Conservation (phyloP, 768 basidiomycete species). For the Hysterangium stoloniferum region DNA sequence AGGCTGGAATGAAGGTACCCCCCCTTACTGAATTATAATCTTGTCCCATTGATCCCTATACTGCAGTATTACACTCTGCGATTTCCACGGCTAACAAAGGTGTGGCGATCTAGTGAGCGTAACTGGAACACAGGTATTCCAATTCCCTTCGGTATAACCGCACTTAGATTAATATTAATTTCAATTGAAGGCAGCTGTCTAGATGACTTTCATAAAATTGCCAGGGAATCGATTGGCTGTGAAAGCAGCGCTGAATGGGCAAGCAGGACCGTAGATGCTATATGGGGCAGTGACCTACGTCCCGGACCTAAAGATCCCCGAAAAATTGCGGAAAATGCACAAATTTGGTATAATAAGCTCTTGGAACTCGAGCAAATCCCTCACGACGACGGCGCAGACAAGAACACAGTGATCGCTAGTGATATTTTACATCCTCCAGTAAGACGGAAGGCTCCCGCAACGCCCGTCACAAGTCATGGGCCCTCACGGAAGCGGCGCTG, state of each 20-base stretch:
- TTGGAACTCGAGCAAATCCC: background rate
- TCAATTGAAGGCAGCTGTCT: constrained; percentile 31
- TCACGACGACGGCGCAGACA: background rate
- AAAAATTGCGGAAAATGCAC: constrained; percentile 25
- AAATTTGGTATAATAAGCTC: background rate
- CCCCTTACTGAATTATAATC: background rate
- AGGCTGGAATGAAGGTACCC: constrained; percentile 44
- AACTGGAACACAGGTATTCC: constrained; percentile 52
- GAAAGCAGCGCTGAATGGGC: constrained; percentile 52
- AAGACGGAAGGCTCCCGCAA: too few species aligned
- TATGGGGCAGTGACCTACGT: constrained; percentile 35
- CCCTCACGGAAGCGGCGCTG: too few species aligned
- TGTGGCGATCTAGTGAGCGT: constrained; percentile 53
- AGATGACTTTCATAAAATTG: constrained; percentile 45
- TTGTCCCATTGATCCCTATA: constrained; percentile 2
- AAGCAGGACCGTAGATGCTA: constrained; percentile 14
- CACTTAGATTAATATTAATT: background rate
- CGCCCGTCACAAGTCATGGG: too few species aligned
- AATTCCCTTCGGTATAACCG: background rate
- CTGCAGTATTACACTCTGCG: constrained; percentile 73
- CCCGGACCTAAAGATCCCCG: constrained; percentile 31
- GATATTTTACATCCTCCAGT: too few species aligned
- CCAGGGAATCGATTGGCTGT: constrained; percentile 44
- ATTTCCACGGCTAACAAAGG: constrained; percentile 72
- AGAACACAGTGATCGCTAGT: too few species aligned